These are phyloP conservation scores for Arthrobotrys sphaeroides DNA, from an alignment of 2,329 filamentous ascomycete species.

Conservation along the genomic window DNA sequence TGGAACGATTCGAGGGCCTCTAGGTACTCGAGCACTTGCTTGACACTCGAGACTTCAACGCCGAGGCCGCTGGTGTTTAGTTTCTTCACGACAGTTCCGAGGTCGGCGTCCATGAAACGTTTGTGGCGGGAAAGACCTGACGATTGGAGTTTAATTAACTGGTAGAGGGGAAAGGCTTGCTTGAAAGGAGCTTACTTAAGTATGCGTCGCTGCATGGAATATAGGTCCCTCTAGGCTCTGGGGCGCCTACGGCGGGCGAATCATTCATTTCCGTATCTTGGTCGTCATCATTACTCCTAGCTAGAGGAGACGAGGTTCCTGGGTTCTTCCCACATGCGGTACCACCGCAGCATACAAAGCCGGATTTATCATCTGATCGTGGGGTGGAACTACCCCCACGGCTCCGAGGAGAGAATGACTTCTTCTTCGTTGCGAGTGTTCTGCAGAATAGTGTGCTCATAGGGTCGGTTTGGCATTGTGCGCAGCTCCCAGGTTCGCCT, in stretches of 20 bases:
- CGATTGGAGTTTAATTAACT: neutral
- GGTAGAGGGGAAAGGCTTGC: neutral
- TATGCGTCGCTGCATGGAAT: slow-evolving; percentile 58
- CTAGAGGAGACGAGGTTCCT: neutral
- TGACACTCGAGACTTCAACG: slow-evolving; percentile 57
- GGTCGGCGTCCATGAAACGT: slow-evolving; percentile 57
- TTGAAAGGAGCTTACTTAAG: slow-evolving; percentile 38
- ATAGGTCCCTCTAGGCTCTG: slow-evolving; percentile 53
- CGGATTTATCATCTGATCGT: slow-evolving; percentile 12
- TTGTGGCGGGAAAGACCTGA: slow-evolving; percentile 56
- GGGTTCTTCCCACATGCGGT: slow-evolving; percentile 54
- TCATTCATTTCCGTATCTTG: slow-evolving; percentile 38
- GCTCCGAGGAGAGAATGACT: neutral
- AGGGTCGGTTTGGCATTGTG: slow-evolving; percentile 79
- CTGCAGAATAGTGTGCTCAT: slow-evolving; percentile 85
- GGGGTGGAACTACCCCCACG: neutral
- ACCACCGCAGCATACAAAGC: slow-evolving; percentile 56
- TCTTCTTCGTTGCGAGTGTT: slow-evolving; percentile 71
- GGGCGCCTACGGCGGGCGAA: neutral
- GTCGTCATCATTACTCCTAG: neutral
- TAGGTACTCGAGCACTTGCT: slow-evolving; percentile 57
- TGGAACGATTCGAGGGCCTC: slow-evolving; percentile 54
- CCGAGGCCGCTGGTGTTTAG: slow-evolving; percentile 56
- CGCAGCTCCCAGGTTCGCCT: slow-evolving; percentile 79
- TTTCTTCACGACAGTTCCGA: slow-evolving; percentile 57